Evolutionary conservation across 441 rosid species (phyloP).

Genomic region (Capsella rubella): DNA sequence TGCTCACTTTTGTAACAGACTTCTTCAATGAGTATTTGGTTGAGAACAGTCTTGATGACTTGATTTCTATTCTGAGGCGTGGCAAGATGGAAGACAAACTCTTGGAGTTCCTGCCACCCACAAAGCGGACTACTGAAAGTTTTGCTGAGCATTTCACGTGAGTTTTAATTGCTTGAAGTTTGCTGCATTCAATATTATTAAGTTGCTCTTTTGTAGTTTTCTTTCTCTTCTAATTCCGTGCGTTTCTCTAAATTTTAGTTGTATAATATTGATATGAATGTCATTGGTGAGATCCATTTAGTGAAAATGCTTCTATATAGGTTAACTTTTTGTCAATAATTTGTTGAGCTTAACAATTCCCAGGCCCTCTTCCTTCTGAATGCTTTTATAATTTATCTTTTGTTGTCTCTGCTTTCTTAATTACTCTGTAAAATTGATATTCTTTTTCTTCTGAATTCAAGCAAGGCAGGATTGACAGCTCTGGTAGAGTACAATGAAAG

Average conservation of each 20-base stretch:
- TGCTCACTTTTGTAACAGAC: conserved; percentile 89
- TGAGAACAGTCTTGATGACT: conserved; percentile 92
- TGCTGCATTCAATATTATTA: not conserved
- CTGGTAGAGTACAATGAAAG: conserved; percentile 94
- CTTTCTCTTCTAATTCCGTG: not conserved
- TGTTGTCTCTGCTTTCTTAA: conserved; percentile 1
- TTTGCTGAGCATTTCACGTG: conserved; percentile 97
- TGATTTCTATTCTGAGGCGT: conserved; percentile 88
- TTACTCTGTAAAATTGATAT: not conserved
- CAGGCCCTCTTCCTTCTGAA: not conserved
- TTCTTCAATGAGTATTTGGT: conserved; percentile 95
- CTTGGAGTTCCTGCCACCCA: conserved; percentile 79
- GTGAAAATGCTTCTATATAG: not conserved
- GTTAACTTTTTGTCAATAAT: not conserved
- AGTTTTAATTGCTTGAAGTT: conserved; percentile 45
- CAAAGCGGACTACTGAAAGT: conserved; percentile 83
- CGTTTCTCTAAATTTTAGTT: not conserved
- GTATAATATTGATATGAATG: not conserved
- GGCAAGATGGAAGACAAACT: conserved; percentile 97
- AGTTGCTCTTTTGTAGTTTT: not conserved
- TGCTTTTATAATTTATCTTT: not conserved
- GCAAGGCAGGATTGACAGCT: conserved; percentile 83
- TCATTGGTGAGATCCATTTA: not conserved
- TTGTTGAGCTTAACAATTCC: not conserved
- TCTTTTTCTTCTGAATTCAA: conserved; percentile 42